Evolutionary conservation across 2,329 filamentous ascomycete species (phyloP).

Genomic region (Aspergillus carbonarius): DNA sequence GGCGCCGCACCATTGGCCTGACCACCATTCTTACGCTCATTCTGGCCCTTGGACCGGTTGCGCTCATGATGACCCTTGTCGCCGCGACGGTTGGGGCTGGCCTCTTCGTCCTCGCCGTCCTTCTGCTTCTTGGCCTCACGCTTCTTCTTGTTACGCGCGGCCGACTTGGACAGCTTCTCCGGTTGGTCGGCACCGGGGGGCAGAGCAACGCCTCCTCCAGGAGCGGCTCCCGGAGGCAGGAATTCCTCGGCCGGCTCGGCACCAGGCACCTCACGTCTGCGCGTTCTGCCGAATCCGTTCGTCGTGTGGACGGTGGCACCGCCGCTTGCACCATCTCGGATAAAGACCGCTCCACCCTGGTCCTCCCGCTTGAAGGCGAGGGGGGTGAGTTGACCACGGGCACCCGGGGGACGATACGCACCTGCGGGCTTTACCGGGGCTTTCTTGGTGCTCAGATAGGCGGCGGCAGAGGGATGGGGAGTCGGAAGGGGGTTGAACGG

Average conservation of each 20-base stretch:
- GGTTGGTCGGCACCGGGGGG: constrained; percentile 61
- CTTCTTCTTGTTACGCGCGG: constrained; percentile 98
- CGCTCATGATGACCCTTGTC: constrained; percentile 56
- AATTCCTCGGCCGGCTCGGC: constrained; percentile 70
- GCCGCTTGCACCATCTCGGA: constrained; percentile 72
- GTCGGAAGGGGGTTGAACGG: constrained; percentile 71
- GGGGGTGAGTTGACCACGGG: constrained; percentile 82
- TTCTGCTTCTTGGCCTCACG: constrained; percentile 91
- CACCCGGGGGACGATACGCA: constrained; percentile 91
- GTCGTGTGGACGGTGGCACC: constrained; percentile 41
- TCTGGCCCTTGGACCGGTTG: constrained; percentile 49
- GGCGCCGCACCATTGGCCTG: constrained; percentile 21
- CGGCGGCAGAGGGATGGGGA: constrained; percentile 78
- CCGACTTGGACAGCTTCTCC: constrained; percentile 76
- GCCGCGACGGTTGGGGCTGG: constrained; percentile 65
- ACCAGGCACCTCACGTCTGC: constrained; percentile 79
- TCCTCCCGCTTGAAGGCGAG: constrained; percentile 97
- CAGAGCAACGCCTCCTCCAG: constrained; percentile 65
- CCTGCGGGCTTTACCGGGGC: constrained; percentile 96
- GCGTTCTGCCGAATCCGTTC: constrained; percentile 76
- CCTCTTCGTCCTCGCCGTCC: constrained; percentile 67
- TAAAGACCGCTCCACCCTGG: constrained; percentile 86
- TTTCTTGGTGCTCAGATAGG: constrained; percentile 83
- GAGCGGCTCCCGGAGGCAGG: constrained; percentile 66
- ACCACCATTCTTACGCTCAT: constrained; percentile 33